Base-by-base conservation (phyloP, 805 yeast genomes). In the Saccharomycopsis vini region DNA sequence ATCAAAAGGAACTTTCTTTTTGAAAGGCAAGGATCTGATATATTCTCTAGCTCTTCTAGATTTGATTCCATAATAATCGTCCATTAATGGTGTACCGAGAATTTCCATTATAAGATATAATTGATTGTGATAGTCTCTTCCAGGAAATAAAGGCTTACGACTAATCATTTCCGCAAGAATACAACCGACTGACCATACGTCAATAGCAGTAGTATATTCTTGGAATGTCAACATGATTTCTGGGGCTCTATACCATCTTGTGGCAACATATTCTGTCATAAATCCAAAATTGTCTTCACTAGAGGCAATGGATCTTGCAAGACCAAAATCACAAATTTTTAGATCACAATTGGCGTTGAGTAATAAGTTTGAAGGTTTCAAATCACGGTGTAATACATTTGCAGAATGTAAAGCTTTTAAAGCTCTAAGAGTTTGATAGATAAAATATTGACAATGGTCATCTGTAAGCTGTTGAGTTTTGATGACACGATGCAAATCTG, bases 181-280 rank as follows among this genome's bases (percentile, higher is more conserved):
- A 56, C 90, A 82, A 0, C 90, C 92, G 33, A 81, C 78, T 0
- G 87, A 77, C 92, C 92, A 83, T 13, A 82, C 68, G 56, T 83
- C 92, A 47, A 83, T 79, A 0, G 88, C 85, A 6, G 81, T 76
- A 2, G 89, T 73, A 52, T 83, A 83, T 54, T 79, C 79, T 33
- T 83, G 78, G 47, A 74, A 70, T 1, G 85, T 75, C 22, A 83
- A 62, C 90, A 83, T 83, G 45, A 83, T 80, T 58, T 83, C 92
- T 0, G 90, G 90, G 0, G 90, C 90, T 42, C 92, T 64, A 57
- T 83, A 83, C 90, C 90, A 83, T 53, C 92, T 66, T 6, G 92
- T 83, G 2, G 90, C 90, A 3, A 83, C 92, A 52, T 83, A 83
- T 56, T 83, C 90, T 0, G 90, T 83, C 65, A 82, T 66, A 50